These are phyloP conservation scores for Backusella psychrophila DNA, from an alignment of 192 early-diverging fungal species.

Conservation along the genomic window DNA sequence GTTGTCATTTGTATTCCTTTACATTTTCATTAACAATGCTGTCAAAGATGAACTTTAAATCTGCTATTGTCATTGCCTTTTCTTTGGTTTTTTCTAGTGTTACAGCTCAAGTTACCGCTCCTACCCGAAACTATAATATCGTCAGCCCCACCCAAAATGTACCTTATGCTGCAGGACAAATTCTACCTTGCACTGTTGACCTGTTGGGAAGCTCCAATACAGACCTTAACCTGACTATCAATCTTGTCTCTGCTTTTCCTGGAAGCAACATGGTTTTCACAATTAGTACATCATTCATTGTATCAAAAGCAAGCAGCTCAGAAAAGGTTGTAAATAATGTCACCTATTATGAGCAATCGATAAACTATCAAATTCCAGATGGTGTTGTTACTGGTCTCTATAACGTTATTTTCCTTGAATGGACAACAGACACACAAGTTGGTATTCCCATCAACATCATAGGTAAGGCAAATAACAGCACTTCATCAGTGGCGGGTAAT, in stretches of 20 bases:
- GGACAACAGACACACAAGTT: neutral
- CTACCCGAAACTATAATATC: conserved; percentile 23
- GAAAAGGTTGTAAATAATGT: conserved; percentile 4
- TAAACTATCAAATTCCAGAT: conserved; percentile 17
- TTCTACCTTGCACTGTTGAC: conserved; percentile 19
- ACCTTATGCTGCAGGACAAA: conserved; percentile 27
- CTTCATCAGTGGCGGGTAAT: neutral
- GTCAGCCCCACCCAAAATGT: conserved; percentile 14
- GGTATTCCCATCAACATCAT: conserved; percentile 11
- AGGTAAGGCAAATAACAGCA: neutral
- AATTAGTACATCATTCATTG: conserved; percentile 17
- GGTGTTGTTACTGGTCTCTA: conserved; percentile 13
- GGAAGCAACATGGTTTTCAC: neutral
- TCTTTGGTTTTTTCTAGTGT: neutral
- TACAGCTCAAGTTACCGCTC: conserved; percentile 20
- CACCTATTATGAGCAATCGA: conserved; percentile 23
- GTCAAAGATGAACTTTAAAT: neutral
- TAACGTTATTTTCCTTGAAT: conserved; percentile 18
- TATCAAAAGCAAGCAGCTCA: conserved; percentile 4
- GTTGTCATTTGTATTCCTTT: neutral
- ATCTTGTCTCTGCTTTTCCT: neutral
- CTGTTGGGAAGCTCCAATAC: neutral
- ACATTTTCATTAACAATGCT: neutral
- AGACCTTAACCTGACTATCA: conserved; percentile 25
- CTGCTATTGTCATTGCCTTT: neutral